Conservation (phyloP, 2,329 filamentous ascomycete species). For the Penicillium sclerotigenum region DNA sequence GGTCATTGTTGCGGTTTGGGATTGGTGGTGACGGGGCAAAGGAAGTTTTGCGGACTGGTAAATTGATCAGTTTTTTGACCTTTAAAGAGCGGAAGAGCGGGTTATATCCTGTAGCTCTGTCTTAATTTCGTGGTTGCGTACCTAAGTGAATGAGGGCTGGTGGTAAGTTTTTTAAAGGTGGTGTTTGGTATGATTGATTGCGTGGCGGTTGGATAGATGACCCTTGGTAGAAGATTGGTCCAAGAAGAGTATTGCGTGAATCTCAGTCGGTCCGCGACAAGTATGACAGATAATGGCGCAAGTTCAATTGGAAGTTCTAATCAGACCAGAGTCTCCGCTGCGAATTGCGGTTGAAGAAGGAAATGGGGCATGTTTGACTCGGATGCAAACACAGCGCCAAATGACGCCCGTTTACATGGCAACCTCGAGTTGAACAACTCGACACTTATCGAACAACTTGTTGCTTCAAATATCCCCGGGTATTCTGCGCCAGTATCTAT, state of each 20-base stretch:
- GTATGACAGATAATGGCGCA: background rate
- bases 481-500: background rate
- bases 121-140: constrained; percentile 2
- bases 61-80: background rate
- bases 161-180: constrained; percentile 14
- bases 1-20: constrained; percentile 28
- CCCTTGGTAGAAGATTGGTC: background rate
- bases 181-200: background rate
- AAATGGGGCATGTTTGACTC: constrained; percentile 26
- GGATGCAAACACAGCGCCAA: constrained; percentile 30
- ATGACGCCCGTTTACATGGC: constrained; percentile 29
- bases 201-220: background rate
- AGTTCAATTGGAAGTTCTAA: constrained; percentile 5
- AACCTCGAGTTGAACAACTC: constrained; percentile 23
- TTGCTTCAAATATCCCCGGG: background rate
- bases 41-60: background rate
- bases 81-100: background rate
- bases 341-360: constrained; percentile 10
- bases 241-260: background rate
- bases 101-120: background rate
- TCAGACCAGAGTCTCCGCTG: constrained; percentile 4
- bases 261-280: background rate
- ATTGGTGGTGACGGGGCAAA: background rate
- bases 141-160: constrained; percentile 1
- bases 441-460: background rate